Evolutionary conservation across 169 alveolate genomes (phyloP).

Genomic region (Eimeria brunetti): DNA sequence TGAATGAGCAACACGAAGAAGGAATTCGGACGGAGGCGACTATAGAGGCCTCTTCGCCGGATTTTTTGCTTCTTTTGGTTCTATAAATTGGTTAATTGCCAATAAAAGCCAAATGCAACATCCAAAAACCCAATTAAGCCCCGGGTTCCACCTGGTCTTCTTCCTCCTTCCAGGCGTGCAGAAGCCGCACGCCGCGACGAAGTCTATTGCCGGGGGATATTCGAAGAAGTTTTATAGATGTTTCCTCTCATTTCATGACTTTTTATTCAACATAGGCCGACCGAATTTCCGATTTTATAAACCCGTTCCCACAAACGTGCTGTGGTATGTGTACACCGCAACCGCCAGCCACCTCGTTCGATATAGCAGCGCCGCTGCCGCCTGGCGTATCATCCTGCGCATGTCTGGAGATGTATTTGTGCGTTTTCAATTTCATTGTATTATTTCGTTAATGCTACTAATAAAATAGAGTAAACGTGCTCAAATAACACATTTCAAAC

Average conservation of each 20-base stretch:
- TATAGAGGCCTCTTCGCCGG: neutral
- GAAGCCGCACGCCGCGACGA: neutral
- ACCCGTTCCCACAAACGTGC: neutral
- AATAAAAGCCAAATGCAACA: neutral
- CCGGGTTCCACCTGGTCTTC: neutral
- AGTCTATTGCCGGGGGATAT: neutral
- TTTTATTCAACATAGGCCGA: neutral
- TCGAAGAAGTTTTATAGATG: neutral
- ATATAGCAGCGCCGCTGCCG: slow-evolving; percentile 19
- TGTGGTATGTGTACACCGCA: neutral
- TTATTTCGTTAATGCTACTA: no score
- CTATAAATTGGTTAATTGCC: neutral
- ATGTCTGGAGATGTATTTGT: neutral
- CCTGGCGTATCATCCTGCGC: neutral
- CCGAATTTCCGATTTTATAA: neutral
- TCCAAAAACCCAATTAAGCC: neutral
- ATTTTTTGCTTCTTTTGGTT: neutral
- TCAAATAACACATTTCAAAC: no score
- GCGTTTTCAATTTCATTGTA: neutral
- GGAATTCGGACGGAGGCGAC: no score
- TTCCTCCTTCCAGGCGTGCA: neutral
- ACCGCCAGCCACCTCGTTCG: neutral
- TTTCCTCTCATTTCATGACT: neutral
- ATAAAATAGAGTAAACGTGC: no score
- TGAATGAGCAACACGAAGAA: no score